Evolutionary conservation across 441 rosid species (phyloP).

Genomic region (Hura crepitans): DNA sequence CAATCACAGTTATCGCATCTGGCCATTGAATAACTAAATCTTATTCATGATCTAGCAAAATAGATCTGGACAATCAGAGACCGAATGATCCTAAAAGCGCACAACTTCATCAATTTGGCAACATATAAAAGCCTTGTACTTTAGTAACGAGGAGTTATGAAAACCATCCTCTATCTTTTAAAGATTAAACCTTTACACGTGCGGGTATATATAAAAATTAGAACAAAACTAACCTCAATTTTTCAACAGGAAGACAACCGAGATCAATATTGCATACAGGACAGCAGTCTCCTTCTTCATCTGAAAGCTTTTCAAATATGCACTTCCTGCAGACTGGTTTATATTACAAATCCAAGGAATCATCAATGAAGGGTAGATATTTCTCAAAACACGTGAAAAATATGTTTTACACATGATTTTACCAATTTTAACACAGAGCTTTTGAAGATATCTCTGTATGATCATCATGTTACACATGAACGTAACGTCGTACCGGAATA

Average conservation of each 20-base stretch:
- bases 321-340: constrained; percentile 71
- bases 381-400: not conserved
- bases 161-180: not conserved
- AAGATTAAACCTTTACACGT: not conserved
- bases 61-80: not conserved
- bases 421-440: not conserved
- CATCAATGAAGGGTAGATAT: not conserved
- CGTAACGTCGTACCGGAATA: not conserved
- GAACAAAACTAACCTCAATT: constrained; percentile 44
- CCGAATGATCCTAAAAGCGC: not conserved
- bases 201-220: not conserved
- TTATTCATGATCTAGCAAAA: not conserved
- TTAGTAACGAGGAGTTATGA: not conserved
- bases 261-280: constrained; percentile 67
- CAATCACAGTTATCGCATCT: not conserved
- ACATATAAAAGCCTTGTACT: not conserved
- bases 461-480: not conserved
- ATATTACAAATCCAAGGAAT: constrained; percentile 24
- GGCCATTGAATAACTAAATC: not conserved
- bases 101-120: constrained; percentile 2
- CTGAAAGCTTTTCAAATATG: constrained; percentile 57
- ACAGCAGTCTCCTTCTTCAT: constrained; percentile 61
- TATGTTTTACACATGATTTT: not conserved
- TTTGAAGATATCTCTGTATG: not conserved
- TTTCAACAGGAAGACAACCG: constrained; percentile 59